Base-by-base conservation (phyloP, 306 rosid species). In the Canavalia ensiformis region DNA sequence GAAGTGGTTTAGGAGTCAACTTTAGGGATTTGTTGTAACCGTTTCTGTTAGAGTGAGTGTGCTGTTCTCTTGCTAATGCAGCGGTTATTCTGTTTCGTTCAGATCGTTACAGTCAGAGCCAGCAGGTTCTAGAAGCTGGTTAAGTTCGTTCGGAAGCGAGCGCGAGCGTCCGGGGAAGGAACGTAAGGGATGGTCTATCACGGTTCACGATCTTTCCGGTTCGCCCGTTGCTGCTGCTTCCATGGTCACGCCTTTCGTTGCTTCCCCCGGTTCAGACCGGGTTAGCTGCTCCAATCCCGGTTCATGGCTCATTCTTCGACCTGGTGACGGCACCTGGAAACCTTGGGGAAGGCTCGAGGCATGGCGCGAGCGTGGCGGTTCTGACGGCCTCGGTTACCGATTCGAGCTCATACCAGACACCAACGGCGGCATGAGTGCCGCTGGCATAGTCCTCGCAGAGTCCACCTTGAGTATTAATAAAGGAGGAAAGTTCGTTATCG, bases 321-420 rank as follows among this genome's bases (percentile, higher is more conserved):
- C 96, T 0, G 93, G 93, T 0, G 96, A 86, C 0, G 89, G 88
- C 6, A 91, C 93, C 0, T 91, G 96, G 96, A 89, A 89, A 60
- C 93, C 96, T 0, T 89, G 93, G 96, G 96, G 96, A 10, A 77
- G 87, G 7, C 89, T 91, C 10, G 92, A 91, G 63, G 96, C 96
- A 0, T 91, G 96, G 96, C 96, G 96, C 5, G 96, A 91, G 55
- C 90, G 96, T 0, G 92, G 96, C 0, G 84, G 90, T 8, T 89
- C 93, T 4, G 93, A 91, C 6, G 92, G 92, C 0, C 82, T 91
- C 1, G 96, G 96, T 0, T 91, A 81, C 34, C 85, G 96, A 0
- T 91, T 91, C 0, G 93, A 91, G 68, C 90, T 91, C 1, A 82
- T 89, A 0, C 96, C 96, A 0, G 96, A 91, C 60, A 83, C 93